Percentiles rank a stretch among this genome's conserved stretches.
phyloP scores from a whole-genome alignment of 805 yeast genomes.

The Tetrapisispora namnaoensis region DNA sequence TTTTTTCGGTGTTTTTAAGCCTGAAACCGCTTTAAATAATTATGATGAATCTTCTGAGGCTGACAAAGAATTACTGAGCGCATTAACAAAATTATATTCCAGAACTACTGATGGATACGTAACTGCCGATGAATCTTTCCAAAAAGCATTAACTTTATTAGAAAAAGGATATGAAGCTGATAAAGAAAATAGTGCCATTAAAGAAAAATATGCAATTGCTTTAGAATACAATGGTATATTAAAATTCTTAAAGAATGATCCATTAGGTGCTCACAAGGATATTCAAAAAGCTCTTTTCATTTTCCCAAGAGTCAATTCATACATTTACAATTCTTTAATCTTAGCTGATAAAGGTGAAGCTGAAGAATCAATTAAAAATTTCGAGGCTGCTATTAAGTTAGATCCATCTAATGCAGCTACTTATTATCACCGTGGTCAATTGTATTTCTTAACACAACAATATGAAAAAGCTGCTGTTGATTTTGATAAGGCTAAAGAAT shows the following conservation, averaged over 20 bases:
- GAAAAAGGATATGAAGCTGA: slow-evolving; percentile 18
- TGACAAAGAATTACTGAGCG: slow-evolving; percentile 56
- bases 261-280: slow-evolving; percentile 51
- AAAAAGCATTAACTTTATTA: slow-evolving; percentile 48
- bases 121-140: slow-evolving; percentile 34
- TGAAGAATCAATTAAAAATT: slow-evolving; percentile 55
- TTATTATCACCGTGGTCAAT: slow-evolving; percentile 91
- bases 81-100: slow-evolving; percentile 44
- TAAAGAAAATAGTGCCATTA: slow-evolving; percentile 20
- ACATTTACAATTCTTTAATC: slow-evolving; percentile 72
- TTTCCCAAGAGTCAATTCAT: slow-evolving; percentile 71
- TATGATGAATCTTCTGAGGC: slow-evolving; percentile 48
- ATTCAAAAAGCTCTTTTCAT: slow-evolving; percentile 56
- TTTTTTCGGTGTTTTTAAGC: slow-evolving; percentile 76
- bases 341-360: slow-evolving; percentile 75
- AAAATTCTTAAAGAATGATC: slow-evolving; percentile 69
- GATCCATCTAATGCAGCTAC: slow-evolving; percentile 70
- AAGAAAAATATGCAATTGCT: slow-evolving; percentile 52
- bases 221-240: slow-evolving; percentile 78
- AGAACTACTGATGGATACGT: slow-evolving; percentile 33
- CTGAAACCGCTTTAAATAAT: slow-evolving; percentile 39
- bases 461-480: slow-evolving; percentile 60
- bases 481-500: slow-evolving; percentile 65
- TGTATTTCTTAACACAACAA: slow-evolving; percentile 71
- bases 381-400: slow-evolving; percentile 57